phyloP scores from a whole-genome alignment of 2,329 filamentous ascomycete species.

The Tothia fuscella region DNA sequence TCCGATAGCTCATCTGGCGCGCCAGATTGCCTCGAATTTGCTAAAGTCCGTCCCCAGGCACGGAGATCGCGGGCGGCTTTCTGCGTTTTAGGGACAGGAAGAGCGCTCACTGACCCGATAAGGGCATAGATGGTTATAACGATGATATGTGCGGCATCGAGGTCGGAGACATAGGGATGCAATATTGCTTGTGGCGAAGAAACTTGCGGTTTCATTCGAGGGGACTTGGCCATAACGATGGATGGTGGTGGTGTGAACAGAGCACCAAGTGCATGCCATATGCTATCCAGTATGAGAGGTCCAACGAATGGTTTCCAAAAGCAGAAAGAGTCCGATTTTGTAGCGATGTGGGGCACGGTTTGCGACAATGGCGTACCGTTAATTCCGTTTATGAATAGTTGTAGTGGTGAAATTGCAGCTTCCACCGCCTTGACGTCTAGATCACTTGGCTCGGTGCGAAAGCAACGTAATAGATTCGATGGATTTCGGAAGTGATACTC shows the following conservation, averaged over 20 bases:
- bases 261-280: slow-evolving; percentile 21
- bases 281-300: slow-evolving; percentile 25
- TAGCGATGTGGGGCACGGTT: neutral
- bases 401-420: neutral
- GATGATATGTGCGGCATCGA: slow-evolving; percentile 28
- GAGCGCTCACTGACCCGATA: slow-evolving; percentile 18
- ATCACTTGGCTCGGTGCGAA: no score
- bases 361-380: neutral
- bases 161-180: slow-evolving; percentile 22
- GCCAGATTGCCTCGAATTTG: slow-evolving; percentile 19
- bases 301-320: slow-evolving; percentile 23
- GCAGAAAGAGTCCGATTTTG: slow-evolving; percentile 18
- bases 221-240: slow-evolving; percentile 18
- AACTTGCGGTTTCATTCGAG: slow-evolving; percentile 3
- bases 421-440: no score
- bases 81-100: slow-evolving; percentile 28
- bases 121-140: slow-evolving; percentile 28
- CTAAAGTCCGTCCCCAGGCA: slow-evolving; percentile 15
- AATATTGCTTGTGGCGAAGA: no score
- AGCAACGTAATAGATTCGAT: no score
- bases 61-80: slow-evolving; percentile 28
- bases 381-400: neutral
- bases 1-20: slow-evolving; percentile 18
- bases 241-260: slow-evolving; percentile 25
- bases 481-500: no score